These are phyloP conservation scores for Mucor mucedo DNA, from an alignment of 371 early-diverging fungal genomes.

Conservation along the genomic window DNA sequence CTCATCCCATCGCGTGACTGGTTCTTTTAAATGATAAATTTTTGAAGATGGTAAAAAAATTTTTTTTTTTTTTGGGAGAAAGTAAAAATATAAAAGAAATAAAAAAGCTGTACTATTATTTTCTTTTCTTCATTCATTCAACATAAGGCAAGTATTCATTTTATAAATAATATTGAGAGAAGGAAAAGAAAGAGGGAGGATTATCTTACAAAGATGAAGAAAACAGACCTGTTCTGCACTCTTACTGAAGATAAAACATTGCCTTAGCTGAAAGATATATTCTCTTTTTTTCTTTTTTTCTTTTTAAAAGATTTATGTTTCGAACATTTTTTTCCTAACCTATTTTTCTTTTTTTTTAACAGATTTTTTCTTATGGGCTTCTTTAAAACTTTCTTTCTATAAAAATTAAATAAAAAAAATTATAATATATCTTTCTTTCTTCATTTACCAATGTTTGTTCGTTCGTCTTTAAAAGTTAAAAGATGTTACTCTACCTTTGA, in stretches of 20 bases:
- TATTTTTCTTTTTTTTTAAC: conserved; percentile 2
- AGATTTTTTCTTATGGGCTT: conserved; percentile 9
- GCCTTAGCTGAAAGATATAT: conserved; percentile 23
- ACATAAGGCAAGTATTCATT: conserved; percentile 26
- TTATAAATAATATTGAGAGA: too few species aligned
- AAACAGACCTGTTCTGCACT: conserved; percentile 44
- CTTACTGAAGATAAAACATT: conserved; percentile 37
- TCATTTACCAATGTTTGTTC: conserved; percentile 4
- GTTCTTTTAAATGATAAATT: too few species aligned
- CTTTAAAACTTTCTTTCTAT: conserved; percentile 9
- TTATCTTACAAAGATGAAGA: conserved; percentile 27
- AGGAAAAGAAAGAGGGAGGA: background rate
- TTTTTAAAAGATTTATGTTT: background rate
- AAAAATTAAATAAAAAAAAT: conserved; percentile 4
- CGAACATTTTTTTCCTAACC: conserved; percentile 7
- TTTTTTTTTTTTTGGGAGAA: too few species aligned
- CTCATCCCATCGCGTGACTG: too few species aligned
- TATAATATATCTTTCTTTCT: background rate
- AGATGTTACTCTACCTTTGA: conserved; percentile 27
- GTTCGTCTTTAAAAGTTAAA: background rate
- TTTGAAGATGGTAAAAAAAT: too few species aligned
- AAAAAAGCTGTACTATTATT: too few species aligned
- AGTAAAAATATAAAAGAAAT: too few species aligned
- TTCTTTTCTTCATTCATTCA: background rate
- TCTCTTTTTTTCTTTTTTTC: conserved; percentile 1